phyloP scores from a whole-genome alignment of 2,329 filamentous ascomycete genomes.

The Stachybotrys chartarum region DNA sequence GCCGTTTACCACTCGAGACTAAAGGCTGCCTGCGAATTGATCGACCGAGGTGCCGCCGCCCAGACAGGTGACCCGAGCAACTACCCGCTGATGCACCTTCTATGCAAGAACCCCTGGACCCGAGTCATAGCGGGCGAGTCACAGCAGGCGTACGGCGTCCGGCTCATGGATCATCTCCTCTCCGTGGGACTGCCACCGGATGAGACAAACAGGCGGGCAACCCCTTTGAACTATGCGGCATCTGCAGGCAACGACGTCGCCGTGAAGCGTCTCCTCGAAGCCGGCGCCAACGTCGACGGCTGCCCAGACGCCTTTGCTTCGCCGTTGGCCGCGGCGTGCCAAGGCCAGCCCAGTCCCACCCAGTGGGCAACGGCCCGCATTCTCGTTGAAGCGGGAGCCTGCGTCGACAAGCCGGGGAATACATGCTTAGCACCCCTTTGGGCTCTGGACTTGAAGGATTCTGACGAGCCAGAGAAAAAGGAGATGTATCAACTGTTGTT shows the following conservation, averaged over 20 bases:
- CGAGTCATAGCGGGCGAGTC: background rate
- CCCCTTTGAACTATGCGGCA: background rate
- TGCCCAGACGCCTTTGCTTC: background rate
- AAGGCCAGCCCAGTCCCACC: background rate
- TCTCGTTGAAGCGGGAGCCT: background rate
- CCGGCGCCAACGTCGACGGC: background rate
- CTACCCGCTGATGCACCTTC: background rate
- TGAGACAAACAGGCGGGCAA: background rate
- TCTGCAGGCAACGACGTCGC: background rate
- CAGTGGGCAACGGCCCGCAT: background rate
- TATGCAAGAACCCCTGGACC: background rate
- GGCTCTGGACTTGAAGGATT: background rate
- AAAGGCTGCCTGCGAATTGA: background rate
- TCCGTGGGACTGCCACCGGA: background rate
- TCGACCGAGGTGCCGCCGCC: background rate
- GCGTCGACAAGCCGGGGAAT: background rate
- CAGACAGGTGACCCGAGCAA: background rate
- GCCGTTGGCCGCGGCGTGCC: background rate
- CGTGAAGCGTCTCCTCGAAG: background rate
- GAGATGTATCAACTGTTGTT: background rate
- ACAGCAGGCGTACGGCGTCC: background rate
- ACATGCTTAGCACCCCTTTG: background rate
- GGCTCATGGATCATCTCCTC: background rate
- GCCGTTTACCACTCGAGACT: background rate
- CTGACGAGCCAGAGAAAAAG: background rate